These are phyloP conservation scores for Penicillium verhagenii DNA, from an alignment of 495 filamentous ascomycete species.

Conservation along the genomic window DNA sequence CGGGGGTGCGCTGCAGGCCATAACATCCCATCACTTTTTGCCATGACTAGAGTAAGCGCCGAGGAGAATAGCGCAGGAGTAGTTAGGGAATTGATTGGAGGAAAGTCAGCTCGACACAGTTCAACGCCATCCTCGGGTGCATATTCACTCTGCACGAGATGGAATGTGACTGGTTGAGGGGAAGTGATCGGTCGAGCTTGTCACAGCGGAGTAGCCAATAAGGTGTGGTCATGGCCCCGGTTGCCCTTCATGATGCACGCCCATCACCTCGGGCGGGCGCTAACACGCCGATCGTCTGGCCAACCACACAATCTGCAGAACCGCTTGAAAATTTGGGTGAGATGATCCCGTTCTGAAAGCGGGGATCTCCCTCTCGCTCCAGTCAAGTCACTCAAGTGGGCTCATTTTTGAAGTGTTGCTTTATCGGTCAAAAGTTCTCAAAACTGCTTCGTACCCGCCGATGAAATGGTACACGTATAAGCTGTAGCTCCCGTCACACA, in stretches of 20 bases:
- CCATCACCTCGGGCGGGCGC: constrained; percentile 40
- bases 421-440: too few species aligned
- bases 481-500: background rate
- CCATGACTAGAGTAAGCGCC: constrained; percentile 35
- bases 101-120: constrained; percentile 1
- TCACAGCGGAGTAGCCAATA: constrained; percentile 38
- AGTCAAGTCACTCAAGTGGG: too few species aligned
- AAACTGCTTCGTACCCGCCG: too few species aligned
- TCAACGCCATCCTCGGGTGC: constrained; percentile 13
- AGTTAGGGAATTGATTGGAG: constrained; percentile 30
- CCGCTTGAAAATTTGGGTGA: constrained; percentile 18
- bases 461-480: too few species aligned
- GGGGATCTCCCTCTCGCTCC: background rate
- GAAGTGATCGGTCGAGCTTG: constrained; percentile 34
- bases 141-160: constrained; percentile 16
- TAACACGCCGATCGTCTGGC: constrained; percentile 34
- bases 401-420: too few species aligned
- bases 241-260: constrained; percentile 31
- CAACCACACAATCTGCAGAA: constrained; percentile 36
- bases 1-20: constrained; percentile 23
- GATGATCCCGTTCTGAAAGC: background rate
- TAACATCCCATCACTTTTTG: constrained; percentile 21
- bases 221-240: constrained; percentile 5
- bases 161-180: constrained; percentile 26
- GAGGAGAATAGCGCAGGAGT: constrained; percentile 20